A percentile compares a stretch with the other conserved stretches of the same genome.
These are phyloP conservation scores for Harringtonia aguacate DNA, from an alignment of 2,329 filamentous ascomycete species.

Conservation along the genomic window DNA sequence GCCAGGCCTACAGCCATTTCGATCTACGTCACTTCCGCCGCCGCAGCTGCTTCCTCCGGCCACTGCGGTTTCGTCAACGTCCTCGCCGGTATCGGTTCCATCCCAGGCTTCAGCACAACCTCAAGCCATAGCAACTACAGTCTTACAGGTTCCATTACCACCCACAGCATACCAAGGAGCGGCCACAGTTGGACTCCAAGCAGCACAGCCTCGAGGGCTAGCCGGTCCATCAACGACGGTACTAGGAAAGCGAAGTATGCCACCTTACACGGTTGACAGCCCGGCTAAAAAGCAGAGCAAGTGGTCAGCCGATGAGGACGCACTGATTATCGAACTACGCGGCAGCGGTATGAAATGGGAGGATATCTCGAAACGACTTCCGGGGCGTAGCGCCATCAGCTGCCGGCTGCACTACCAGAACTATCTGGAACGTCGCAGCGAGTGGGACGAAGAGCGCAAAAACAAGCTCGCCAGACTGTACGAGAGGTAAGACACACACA, in stretches of 20 bases:
- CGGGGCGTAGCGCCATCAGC: slow-evolving; percentile 85
- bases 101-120: slow-evolving; percentile 3
- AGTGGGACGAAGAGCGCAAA: slow-evolving; percentile 97
- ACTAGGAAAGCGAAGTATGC: slow-evolving; percentile 37
- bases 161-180: not conserved
- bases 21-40: slow-evolving; percentile 24
- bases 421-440: slow-evolving; percentile 82
- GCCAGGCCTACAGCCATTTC: slow-evolving; percentile 17
- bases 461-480: slow-evolving; percentile 92
- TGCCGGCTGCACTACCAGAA: slow-evolving; percentile 96
- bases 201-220: not conserved
- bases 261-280: slow-evolving; percentile 46
- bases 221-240: slow-evolving; percentile 5
- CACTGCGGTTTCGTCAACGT: slow-evolving; percentile 14
- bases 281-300: slow-evolving; percentile 93
- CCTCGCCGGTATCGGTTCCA: slow-evolving; percentile 24
- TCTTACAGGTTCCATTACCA: not conserved
- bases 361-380: slow-evolving; percentile 85
- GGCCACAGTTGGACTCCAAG: not conserved
- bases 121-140: slow-evolving; percentile 10
- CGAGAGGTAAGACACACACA: slow-evolving; percentile 60
- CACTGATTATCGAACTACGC: slow-evolving; percentile 84
- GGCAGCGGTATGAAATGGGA: slow-evolving; percentile 97
- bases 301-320: slow-evolving; percentile 89
- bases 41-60: slow-evolving; percentile 3